Percentiles rank a stretch among this genome's conserved stretches.
phyloP scores from a whole-genome alignment of 2,329 filamentous ascomycete species.

The Zarea fungicola region DNA sequence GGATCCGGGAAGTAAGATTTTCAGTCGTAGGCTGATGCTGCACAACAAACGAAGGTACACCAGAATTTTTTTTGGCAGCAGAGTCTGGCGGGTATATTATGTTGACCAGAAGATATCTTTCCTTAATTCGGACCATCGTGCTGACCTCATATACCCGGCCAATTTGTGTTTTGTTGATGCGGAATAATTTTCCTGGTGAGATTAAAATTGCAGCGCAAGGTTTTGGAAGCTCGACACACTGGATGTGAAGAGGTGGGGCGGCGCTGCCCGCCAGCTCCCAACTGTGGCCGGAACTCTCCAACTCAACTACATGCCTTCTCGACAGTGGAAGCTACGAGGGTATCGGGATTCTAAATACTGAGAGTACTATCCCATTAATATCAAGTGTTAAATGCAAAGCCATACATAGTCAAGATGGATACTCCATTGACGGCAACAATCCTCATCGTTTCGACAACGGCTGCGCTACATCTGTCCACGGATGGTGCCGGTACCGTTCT shows the following conservation, averaged over 20 bases:
- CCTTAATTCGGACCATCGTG: slow-evolving; percentile 89
- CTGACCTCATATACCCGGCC: no score
- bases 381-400: neutral
- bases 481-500: slow-evolving; percentile 69
- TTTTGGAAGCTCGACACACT: neutral
- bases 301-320: neutral
- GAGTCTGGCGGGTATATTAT: slow-evolving; percentile 73
- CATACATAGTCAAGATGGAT: slow-evolving; percentile 14
- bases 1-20: slow-evolving; percentile 58
- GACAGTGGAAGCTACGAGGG: neutral
- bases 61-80: slow-evolving; percentile 26
- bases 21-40: slow-evolving; percentile 76
- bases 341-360: no score
- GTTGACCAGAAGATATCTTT: slow-evolving; percentile 91
- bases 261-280: neutral
- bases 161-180: no score
- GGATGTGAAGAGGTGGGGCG: neutral
- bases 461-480: slow-evolving; percentile 68
- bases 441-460: slow-evolving; percentile 87
- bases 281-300: neutral
- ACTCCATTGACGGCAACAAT: slow-evolving; percentile 64
- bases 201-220: neutral
- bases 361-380: neutral
- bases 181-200: no score
- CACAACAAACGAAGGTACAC: slow-evolving; percentile 57